Evolutionary conservation across 2,329 filamentous ascomycete genomes (phyloP).

Genomic region (Helminthosporium solani): DNA sequence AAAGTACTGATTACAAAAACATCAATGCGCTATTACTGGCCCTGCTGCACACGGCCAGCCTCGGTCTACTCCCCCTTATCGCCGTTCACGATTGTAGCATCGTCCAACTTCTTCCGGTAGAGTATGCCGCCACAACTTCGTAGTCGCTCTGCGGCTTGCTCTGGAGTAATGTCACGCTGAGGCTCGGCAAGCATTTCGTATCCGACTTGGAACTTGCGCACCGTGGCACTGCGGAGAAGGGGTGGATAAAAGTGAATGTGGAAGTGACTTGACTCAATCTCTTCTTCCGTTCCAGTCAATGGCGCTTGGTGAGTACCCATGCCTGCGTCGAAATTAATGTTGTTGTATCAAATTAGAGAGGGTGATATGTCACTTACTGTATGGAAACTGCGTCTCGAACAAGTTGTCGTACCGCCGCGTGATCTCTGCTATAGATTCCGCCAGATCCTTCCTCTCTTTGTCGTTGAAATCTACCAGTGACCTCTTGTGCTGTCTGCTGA

Average conservation of each 20-base stretch:
- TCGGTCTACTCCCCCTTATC: constrained; percentile 4
- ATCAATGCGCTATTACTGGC: constrained; percentile 1
- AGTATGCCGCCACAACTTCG: constrained; percentile 76
- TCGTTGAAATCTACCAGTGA: constrained; percentile 78
- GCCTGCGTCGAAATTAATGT: constrained; percentile 47
- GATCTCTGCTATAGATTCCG: constrained; percentile 83
- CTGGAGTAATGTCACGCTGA: constrained; percentile 96
- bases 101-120: constrained; percentile 65
- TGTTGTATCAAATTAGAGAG: neutral
- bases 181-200: constrained; percentile 97
- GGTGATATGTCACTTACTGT: constrained; percentile 60
- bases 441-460: constrained; percentile 70
- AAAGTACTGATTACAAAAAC: neutral
- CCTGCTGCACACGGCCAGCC: constrained; percentile 7
- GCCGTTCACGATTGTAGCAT: neutral
- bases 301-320: constrained; percentile 97
- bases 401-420: constrained; percentile 93
- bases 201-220: constrained; percentile 93
- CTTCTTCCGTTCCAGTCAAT: constrained; percentile 74
- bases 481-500: constrained; percentile 80
- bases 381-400: constrained; percentile 95
- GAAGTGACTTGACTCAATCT: constrained; percentile 84
- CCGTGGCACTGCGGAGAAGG: constrained; percentile 84
- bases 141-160: constrained; percentile 82
- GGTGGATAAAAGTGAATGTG: constrained; percentile 99